Conservation (phyloP, 2,329 filamentous ascomycete genomes). For the Colletotrichum echinochloae region DNA sequence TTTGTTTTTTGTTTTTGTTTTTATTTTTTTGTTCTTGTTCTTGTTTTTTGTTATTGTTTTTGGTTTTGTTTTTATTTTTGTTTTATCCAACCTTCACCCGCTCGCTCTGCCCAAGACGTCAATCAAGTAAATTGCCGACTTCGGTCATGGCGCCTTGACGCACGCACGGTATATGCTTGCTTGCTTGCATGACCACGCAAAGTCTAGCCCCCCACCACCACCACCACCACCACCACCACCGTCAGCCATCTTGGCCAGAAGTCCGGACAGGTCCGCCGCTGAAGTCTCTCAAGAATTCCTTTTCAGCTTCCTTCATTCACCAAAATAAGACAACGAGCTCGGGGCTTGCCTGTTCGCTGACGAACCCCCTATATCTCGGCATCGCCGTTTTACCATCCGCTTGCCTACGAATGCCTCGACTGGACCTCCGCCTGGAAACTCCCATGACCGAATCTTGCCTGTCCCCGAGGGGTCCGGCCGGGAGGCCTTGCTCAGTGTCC, state of each 20-base stretch:
- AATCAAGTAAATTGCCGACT: neutral
- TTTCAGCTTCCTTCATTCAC: constrained; percentile 1
- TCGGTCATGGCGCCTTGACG: neutral
- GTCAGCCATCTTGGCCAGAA: constrained; percentile 26
- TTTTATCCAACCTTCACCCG: neutral
- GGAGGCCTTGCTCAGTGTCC: neutral
- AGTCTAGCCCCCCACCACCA: too few species aligned
- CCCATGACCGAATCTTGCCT: neutral
- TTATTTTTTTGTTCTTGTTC: neutral
- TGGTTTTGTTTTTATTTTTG: neutral
- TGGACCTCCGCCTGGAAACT: neutral
- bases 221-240: too few species aligned
- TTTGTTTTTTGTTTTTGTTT: too few species aligned
- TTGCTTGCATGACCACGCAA: neutral
- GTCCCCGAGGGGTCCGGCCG: neutral
- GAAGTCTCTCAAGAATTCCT: neutral
- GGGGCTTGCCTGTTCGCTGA: constrained; percentile 24
- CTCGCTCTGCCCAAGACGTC: neutral
- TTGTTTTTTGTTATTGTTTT: too few species aligned
- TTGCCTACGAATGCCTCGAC: neutral
- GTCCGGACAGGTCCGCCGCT: constrained; percentile 10
- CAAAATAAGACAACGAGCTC: constrained; percentile 10
- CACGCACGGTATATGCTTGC: neutral
- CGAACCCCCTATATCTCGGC: constrained; percentile 18
- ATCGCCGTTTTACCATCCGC: constrained; percentile 13